Conservation (phyloP, 371 early-diverging fungal species). For the Circinella umbellata region DNA sequence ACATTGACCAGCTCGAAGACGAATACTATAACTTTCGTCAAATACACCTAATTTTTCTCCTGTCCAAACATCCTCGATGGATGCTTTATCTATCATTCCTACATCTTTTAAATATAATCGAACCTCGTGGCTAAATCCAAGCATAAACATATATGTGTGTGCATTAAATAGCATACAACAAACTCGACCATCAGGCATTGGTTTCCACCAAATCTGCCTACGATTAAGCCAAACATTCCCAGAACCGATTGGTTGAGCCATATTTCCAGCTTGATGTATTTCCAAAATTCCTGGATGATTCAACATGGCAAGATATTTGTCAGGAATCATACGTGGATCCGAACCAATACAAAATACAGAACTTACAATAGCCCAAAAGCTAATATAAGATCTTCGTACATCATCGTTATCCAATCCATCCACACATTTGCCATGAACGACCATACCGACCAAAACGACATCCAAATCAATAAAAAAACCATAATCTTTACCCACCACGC, state of each 20-base stretch:
- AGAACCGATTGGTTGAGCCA: constrained; percentile 47
- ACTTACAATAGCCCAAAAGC: constrained; percentile 49
- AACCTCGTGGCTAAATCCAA: constrained; percentile 39
- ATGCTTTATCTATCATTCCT: constrained; percentile 19
- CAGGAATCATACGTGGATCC: constrained; percentile 47
- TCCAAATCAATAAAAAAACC: constrained; percentile 52
- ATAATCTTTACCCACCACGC: constrained; percentile 31
- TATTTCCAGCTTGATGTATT: constrained; percentile 50
- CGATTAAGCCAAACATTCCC: constrained; percentile 46
- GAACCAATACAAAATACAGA: constrained; percentile 50
- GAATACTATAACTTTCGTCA: constrained; percentile 9
- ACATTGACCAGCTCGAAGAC: constrained; percentile 29
- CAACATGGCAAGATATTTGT: constrained; percentile 37
- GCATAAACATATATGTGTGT: constrained; percentile 41
- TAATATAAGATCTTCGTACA: constrained; percentile 42
- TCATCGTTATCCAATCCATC: constrained; percentile 53
- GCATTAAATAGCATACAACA: constrained; percentile 46
- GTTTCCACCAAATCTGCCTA: constrained; percentile 53
- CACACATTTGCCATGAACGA: constrained; percentile 40
- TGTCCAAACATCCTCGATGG: constrained; percentile 43
- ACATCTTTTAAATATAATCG: constrained; percentile 31
- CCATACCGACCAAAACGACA: constrained; percentile 50
- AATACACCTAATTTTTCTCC: constrained; percentile 28
- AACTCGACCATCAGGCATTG: constrained; percentile 38
- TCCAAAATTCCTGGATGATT: constrained; percentile 43